Conservation (phyloP, 768 basidiomycete genomes). For the Suillus subluteus region DNA sequence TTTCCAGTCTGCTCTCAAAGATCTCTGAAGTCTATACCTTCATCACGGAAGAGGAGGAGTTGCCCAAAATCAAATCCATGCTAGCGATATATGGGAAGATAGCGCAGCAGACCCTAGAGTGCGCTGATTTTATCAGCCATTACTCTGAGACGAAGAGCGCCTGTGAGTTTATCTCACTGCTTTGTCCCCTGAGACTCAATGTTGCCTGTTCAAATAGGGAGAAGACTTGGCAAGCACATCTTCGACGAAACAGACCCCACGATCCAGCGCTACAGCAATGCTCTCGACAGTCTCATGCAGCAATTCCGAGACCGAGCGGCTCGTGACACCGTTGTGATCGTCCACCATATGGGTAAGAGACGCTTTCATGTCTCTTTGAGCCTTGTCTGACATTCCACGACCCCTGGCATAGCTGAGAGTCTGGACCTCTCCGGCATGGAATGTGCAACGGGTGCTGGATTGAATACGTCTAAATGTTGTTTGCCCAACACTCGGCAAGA, state of each 20-base stretch:
- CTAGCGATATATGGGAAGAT: not conserved
- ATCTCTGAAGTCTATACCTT: slow-evolving; percentile 9
- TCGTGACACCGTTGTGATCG: not conserved
- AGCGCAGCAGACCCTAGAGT: slow-evolving; percentile 26
- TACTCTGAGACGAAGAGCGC: slow-evolving; percentile 30
- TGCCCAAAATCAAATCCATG: slow-evolving; percentile 2
- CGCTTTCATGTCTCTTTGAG: not conserved
- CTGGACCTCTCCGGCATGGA: too few species aligned
- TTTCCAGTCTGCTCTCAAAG: slow-evolving; percentile 9
- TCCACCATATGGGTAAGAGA: not conserved
- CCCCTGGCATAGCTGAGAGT: not conserved
- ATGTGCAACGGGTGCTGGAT: too few species aligned
- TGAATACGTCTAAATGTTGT: too few species aligned
- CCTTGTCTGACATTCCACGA: not conserved
- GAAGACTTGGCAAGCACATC: slow-evolving; percentile 8
- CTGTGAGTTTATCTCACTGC: slow-evolving; percentile 14
- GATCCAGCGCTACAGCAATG: not conserved
- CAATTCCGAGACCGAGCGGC: slow-evolving; percentile 4
- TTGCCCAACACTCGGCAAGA: too few species aligned
- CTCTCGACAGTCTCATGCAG: slow-evolving; percentile 9
- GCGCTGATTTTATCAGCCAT: slow-evolving; percentile 30
- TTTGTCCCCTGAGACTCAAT: not conserved
- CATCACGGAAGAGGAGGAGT: slow-evolving; percentile 1
- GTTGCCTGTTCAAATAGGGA: not conserved
- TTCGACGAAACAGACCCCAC: not conserved